Base-by-base conservation (phyloP, 306 rosid species). In the Clitoria ternatea region DNA sequence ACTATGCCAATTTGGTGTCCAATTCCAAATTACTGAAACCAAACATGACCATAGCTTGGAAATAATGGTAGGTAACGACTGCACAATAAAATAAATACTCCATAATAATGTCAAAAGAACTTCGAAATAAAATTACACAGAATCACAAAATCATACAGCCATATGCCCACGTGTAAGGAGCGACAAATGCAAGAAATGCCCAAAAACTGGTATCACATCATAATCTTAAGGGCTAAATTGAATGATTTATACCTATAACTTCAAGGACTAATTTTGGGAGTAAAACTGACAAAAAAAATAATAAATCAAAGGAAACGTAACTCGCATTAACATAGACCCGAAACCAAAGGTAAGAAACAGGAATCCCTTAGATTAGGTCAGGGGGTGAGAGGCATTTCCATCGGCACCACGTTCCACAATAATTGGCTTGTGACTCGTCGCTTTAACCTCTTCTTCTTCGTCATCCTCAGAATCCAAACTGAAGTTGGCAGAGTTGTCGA, bases 401-500 rank as follows among this genome's bases (percentile, higher is more conserved):
- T 93, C 88, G 64, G 72, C 54, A 57, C 77, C 74, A 63, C 80
- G 53, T 22, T 81, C 86, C 27, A 84, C 65, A 2, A 54, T 78
- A 47, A 61, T 48, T 9, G 44, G 73, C 72, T 81, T 87, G 69
- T 80, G 27, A 49, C 11, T 56, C 6, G n/a, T 87, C 50, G 26
- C 79, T 50, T 45, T 79, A 9, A 24, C 86, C 33, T 78, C 90
- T 23, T 47, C 65, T 73, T 62, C 39, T 8, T 73, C 86, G 4
- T 78, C 85, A 18, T 83, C 89, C 10, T 86, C 97, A 61, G 90
- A 83, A 50, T 88, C 96, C 90, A 93, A 60, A 39, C 89, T 85
- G 77, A 93, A 93, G 12, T 56, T 91, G 0, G 74, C 19, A 4
- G 82, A 70, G 59, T 68, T 70, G 60, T 69, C 82, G 8, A 90